Base-by-base conservation (phyloP, 495 filamentous ascomycete genomes). In the Penicillium herquei region DNA sequence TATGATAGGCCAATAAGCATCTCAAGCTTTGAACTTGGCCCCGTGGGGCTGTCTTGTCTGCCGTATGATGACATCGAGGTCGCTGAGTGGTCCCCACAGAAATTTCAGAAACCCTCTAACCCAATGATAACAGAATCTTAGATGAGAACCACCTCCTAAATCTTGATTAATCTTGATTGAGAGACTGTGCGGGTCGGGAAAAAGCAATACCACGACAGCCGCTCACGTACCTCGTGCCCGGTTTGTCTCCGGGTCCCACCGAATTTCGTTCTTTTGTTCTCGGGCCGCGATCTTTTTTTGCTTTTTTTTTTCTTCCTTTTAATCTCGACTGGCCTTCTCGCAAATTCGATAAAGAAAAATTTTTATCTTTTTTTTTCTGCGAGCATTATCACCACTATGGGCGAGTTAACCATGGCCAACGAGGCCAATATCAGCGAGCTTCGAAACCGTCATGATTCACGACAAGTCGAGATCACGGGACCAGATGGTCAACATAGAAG, bases 401-500 rank as follows among this genome's bases (percentile, higher is more conserved):
- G 35, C 34, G 49, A 37, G 43, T 40, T 45, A 7, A 34, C 33
- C 44, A 13, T 14, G 18, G 37, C 33, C 30, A 53, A 39, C 17
- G 37, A 47, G 50, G 44, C 16, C 14, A 50, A 42, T 3, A 42
- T 53, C n/a, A 49, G 34, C n/a, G 39, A 51, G 33, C 32, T 58
- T 12, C 51, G 51, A 21, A 52, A 58, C 40, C 56, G 50, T 26
- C 55, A 49, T 49, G 50, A 43, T 12, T 10, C 42, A 3, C 51
- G 57, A 12, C 48, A 52, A 40, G 43, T 60, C 31, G 52, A 60
- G 11, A 51, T 60, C n/a, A 32, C 52, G 3, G 57, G 57, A 3
- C 48, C 57, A 1, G 45, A 60, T 52, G 57, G 57, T 30, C 52
- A 60, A 48, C 57, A 45, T 32, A 34, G 26, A n/a, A 55, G 52